These are phyloP conservation scores for Laburnicola sp. DNA, from an alignment of 2,329 filamentous ascomycete genomes.

Conservation along the genomic window DNA sequence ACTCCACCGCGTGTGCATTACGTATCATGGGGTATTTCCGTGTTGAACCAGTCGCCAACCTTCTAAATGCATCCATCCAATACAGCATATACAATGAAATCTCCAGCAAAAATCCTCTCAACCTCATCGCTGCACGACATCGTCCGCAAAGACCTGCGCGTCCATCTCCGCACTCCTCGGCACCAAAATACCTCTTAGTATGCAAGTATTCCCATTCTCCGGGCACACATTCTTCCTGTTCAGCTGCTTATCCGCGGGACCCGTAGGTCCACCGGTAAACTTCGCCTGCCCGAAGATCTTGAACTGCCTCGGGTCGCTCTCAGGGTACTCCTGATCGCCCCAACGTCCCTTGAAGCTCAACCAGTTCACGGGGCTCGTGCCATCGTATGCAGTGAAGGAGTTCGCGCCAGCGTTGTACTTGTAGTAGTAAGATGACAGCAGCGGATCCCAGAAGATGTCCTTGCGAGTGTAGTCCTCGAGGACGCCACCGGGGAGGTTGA, in stretches of 20 bases:
- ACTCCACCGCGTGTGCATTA: too few species aligned
- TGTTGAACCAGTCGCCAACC: too few species aligned
- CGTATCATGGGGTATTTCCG: too few species aligned
- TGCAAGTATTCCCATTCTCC: slow-evolving; percentile 46
- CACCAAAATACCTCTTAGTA: slow-evolving; percentile 47
- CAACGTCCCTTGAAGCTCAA: slow-evolving; percentile 61
- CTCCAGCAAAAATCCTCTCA: too few species aligned
- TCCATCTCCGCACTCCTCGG: slow-evolving; percentile 26
- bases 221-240: slow-evolving; percentile 23
- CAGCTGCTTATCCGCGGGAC: slow-evolving; percentile 50
- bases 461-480: slow-evolving; percentile 57
- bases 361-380: slow-evolving; percentile 52
- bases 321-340: slow-evolving; percentile 61
- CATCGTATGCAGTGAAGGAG: slow-evolving; percentile 20
- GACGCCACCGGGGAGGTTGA: slow-evolving; percentile 55
- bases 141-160: slow-evolving; percentile 7
- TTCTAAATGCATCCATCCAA: too few species aligned
- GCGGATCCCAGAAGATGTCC: slow-evolving; percentile 62
- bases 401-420: slow-evolving; percentile 49
- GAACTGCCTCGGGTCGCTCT: slow-evolving; percentile 49
- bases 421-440: slow-evolving; percentile 58
- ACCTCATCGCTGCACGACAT: slow-evolving; percentile 13
- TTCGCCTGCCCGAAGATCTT: slow-evolving; percentile 46
- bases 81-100: too few species aligned
- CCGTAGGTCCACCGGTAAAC: slow-evolving; percentile 60